Evolutionary conservation across 1,284 basidiomycete species (phyloP), one percentile per base, ranked within the genome.

Genomic region (Ustilago nuda): DNA sequence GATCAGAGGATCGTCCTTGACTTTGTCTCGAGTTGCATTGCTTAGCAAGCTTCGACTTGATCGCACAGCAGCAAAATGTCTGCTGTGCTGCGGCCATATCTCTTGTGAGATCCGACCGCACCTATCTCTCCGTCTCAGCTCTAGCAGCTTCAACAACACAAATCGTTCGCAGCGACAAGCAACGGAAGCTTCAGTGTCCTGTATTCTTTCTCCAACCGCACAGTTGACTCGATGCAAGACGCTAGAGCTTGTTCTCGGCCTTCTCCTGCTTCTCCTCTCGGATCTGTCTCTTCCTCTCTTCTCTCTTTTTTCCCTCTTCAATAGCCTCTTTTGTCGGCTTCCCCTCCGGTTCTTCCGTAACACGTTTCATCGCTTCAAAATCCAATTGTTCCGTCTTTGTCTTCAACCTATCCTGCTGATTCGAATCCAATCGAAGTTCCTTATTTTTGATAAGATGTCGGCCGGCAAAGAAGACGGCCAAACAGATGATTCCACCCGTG

Each of bases 311-410:
- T 0, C 70, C 70, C 45, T 72, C 61, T 1, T 72, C 62, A 33
- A 76, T 76, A 1, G 61, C 68, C 8, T 66, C 60, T 23, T 70
- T 72, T 33, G 74, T 76, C 50, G 69, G 19, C n/a, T 72, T 76
- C 8, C 70, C 74, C 0, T 76, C 63, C 3, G 70, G 74, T 11
- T 76, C 70, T 13, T 69, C 60, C 3, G 74, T 70, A 32, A 76
- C 65, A 8, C 67, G 50, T 17, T 51, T 43, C 74, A 76, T 76
- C 1, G 59, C 54, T 12, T 72, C 74, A 30, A 69, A 76, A 33
- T 76, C 66, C 12, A 76, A 43, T 8, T 72, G 41, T 4, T 72
- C 68, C 11, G 66, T 61, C 33, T 76, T 35, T 8, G 70, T 72
- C 13, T 56, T 43, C 17, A 76, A 57, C 2, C 68, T 51, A 45